A percentile compares a stretch with the other conserved stretches of the same genome.
These are phyloP conservation scores for Suillus plorans DNA, from an alignment of 768 basidiomycete genomes.

Conservation along the genomic window DNA sequence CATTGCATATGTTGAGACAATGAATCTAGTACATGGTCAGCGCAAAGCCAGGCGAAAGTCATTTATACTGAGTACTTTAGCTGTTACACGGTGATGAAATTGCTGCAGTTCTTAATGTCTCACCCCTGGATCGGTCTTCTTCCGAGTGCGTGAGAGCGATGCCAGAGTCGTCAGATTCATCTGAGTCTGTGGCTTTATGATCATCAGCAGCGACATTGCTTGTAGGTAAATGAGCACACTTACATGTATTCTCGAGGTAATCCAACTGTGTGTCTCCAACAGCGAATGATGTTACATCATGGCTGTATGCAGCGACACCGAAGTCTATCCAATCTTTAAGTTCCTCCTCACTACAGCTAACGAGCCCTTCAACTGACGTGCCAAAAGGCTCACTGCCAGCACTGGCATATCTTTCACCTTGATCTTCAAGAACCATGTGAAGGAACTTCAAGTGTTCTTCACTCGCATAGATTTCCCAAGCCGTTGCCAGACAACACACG, in stretches of 20 bases:
- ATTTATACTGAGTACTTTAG: no score
- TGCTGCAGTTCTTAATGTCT: no score
- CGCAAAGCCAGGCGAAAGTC: not conserved
- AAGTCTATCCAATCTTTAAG: not conserved
- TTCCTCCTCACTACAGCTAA: not conserved
- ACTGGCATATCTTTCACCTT: not conserved
- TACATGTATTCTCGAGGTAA: not conserved
- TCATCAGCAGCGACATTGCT: not conserved
- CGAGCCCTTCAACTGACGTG: not conserved
- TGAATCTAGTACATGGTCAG: not conserved
- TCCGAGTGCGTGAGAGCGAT: not conserved
- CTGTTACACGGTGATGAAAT: no score
- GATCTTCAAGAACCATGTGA: not conserved
- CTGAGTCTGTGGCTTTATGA: not conserved
- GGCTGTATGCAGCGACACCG: not conserved
- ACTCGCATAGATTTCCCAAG: not conserved
- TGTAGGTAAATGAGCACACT: not conserved
- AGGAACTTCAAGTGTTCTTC: not conserved
- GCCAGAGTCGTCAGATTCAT: not conserved
- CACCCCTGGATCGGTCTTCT: not conserved
- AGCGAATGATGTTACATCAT: not conserved
- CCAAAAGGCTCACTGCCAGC: not conserved
- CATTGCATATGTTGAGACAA: no score
- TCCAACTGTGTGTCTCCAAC: not conserved
- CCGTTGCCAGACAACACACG: not conserved